These are phyloP conservation scores for Mrakia frigida DNA, from an alignment of 768 basidiomycete species.

Conservation along the genomic window DNA sequence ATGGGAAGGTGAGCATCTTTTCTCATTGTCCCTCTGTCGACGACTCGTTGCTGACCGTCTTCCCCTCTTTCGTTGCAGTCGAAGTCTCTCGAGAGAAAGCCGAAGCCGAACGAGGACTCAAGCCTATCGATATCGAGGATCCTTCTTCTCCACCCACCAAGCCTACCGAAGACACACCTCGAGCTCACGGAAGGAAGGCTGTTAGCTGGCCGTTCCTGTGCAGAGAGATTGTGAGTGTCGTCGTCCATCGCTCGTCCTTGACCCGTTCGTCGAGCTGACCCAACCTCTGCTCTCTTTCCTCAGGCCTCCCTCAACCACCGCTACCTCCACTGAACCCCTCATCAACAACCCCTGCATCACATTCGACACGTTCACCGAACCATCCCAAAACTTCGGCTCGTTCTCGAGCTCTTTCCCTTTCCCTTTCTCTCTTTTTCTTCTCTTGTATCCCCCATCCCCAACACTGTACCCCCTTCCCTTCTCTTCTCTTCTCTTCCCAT, in stretches of 20 bases:
- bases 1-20: slow-evolving; percentile 62
- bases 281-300: not conserved
- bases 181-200: slow-evolving; percentile 24
- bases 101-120: slow-evolving; percentile 11
- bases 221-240: slow-evolving; percentile 23
- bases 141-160: not conserved
- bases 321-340: slow-evolving; percentile 4
- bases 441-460: no score
- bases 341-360: not conserved
- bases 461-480: not conserved
- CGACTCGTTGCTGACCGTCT: not conserved
- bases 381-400: no score
- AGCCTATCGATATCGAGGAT: slow-evolving; percentile 2
- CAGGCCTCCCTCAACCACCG: slow-evolving; percentile 29
- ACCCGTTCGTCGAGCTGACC: not conserved
- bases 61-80: slow-evolving; percentile 5
- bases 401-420: no score
- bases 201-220: slow-evolving; percentile 27
- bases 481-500: no score
- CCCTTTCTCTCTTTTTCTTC: no score
- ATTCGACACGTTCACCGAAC: no score
- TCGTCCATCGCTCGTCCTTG: not conserved
- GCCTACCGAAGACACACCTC: not conserved
- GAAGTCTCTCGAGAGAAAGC: slow-evolving; percentile 31
- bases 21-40: not conserved